Evolutionary conservation across 257 asterid genomes (phyloP).

Genomic region (Solanum sejunctum): DNA sequence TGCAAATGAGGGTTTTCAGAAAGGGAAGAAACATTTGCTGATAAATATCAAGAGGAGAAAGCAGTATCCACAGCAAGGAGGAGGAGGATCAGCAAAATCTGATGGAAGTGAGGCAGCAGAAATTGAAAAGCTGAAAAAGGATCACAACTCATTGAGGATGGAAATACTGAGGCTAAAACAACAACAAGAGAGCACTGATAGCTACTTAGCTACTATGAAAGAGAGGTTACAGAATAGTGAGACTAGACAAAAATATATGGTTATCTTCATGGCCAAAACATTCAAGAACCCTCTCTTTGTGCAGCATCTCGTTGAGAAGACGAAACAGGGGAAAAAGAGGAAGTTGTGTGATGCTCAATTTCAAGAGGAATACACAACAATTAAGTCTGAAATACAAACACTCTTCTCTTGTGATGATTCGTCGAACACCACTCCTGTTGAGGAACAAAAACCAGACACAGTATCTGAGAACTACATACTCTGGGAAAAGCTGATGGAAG

Average conservation of each 20-base stretch:
- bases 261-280: conserved; percentile 30
- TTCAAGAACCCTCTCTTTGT: conserved; percentile 38
- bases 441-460: conserved; percentile 15
- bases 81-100: neutral
- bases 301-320: conserved; percentile 22
- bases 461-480: conserved; percentile 54
- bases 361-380: conserved; percentile 27
- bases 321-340: conserved; percentile 16
- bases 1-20: conserved; percentile 56
- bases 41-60: conserved; percentile 67
- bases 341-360: conserved; percentile 2
- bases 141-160: conserved; percentile 22
- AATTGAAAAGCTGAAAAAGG: conserved; percentile 35
- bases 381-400: conserved; percentile 27
- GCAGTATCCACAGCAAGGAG: conserved; percentile 24
- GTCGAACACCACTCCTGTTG: conserved; percentile 4
- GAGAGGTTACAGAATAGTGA: conserved; percentile 40
- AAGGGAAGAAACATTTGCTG: conserved; percentile 69
- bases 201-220: conserved; percentile 23
- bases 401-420: conserved; percentile 38
- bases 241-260: conserved; percentile 36
- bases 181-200: conserved; percentile 40
- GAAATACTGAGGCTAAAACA: conserved; percentile 48
- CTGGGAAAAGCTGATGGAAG: conserved; percentile 93
- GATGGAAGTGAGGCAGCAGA: conserved; percentile 23